Base-by-base conservation (phyloP, 345 rosid species). In the Eucalyptus camaldulensis region DNA sequence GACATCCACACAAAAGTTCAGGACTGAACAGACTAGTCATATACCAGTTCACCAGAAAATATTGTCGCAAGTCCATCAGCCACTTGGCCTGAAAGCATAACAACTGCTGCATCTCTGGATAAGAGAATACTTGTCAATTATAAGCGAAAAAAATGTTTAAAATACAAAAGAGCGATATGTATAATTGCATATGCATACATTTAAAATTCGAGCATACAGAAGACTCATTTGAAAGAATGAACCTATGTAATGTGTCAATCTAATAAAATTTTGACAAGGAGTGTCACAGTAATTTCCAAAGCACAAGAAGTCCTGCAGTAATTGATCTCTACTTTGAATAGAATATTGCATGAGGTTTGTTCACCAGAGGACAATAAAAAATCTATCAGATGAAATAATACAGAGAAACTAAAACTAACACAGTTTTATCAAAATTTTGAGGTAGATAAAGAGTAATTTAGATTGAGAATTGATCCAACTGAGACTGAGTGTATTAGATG, bases 81-180 rank as follows among this genome's bases (percentile, higher is more conserved):
- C 91, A 96, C 89, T 93, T 97, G 99, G 92, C 99, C 99, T 13
- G 98, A 94, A 86, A 97, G 98, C 99, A 97, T 96, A 21, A 95
- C 98, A 31, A 87, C 86, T 65, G 99, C 99, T 91, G 99, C 97
- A 92, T 93, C 96, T 91, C 99, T 97, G 92, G 62, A 89, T 85
- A 86, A 89, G 65, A 89, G 33, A 56, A 8, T 33, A 15, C 87
- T 86, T 44, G 65, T 50, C 33, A 58, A 88, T 87, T 45, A 86
- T 76, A 40, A 76, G 85, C 3, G 2, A 37, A 21, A 76, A 72
- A 76, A 76, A 37, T 72, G 81, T 37, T 72, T 67, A 31, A 31
- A 69, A 69, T 69, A 76, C 47, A 76, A 76, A 37, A 40, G 85
- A 76, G 85, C 2, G 22, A 76, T 37, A 76, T 43, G 27, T 11